Evolutionary conservation across 2,329 filamentous ascomycete genomes (phyloP).

Genomic region (Mycosphaerella sp.): DNA sequence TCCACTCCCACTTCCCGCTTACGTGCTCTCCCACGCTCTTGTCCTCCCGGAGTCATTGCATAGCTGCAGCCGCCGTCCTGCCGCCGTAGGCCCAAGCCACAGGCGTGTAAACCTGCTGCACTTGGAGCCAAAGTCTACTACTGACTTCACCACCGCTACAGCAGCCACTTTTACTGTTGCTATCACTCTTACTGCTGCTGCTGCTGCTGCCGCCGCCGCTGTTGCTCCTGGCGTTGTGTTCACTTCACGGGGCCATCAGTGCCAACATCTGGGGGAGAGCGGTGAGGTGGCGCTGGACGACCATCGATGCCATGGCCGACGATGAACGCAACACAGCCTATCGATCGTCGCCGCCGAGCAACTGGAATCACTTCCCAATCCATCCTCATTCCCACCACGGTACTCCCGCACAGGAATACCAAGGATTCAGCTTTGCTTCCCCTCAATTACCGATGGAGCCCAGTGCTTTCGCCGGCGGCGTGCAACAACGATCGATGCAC

Average conservation of each 20-base stretch:
- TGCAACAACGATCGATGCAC: conserved; percentile 47
- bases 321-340: conserved; percentile 27
- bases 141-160: conserved; percentile 5
- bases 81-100: conserved; percentile 28
- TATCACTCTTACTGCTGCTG: not conserved
- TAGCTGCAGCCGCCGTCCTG: conserved; percentile 19
- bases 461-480: conserved; percentile 49
- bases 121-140: conserved; percentile 11
- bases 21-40: conserved; percentile 4
- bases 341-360: conserved; percentile 27
- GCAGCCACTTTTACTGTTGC: not conserved
- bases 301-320: conserved; percentile 29
- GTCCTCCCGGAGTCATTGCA: conserved; percentile 2
- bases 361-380: conserved; percentile 27
- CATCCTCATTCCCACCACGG: conserved; percentile 57
- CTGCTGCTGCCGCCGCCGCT: not conserved
- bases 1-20: conserved; percentile 6
- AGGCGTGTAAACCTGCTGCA: conserved; percentile 21
- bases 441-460: conserved; percentile 57
- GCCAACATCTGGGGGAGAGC: not conserved
- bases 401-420: conserved; percentile 65
- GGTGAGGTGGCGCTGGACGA: conserved; percentile 3
- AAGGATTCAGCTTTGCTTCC: conserved; percentile 56
- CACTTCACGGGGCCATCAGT: not conserved
- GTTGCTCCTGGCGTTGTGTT: not conserved